These are phyloP conservation scores for Aspergillus coremiiformis DNA, from an alignment of 495 filamentous ascomycete genomes.

Conservation along the genomic window DNA sequence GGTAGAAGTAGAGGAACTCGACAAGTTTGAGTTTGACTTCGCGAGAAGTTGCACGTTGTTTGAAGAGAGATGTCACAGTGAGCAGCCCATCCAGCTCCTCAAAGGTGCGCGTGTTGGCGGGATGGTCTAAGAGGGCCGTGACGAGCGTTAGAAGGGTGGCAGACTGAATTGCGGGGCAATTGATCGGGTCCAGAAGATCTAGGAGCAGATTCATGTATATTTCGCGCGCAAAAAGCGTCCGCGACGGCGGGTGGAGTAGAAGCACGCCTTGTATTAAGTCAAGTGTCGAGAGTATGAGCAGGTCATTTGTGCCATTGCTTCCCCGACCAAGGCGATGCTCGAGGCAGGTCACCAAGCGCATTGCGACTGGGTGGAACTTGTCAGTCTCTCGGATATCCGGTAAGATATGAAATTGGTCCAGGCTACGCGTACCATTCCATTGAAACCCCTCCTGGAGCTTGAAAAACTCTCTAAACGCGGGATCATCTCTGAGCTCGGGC, in stretches of 20 bases:
- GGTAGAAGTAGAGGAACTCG: constrained; percentile 96
- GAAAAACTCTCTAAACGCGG: constrained; percentile 93
- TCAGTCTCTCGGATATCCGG: constrained; percentile 3
- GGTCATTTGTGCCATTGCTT: constrained; percentile 74
- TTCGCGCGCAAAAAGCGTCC: constrained; percentile 78
- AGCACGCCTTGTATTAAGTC: constrained; percentile 86
- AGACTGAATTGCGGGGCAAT: constrained; percentile 85
- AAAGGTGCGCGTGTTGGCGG: constrained; percentile 82
- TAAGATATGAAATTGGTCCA: not conserved
- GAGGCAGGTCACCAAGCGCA: constrained; percentile 77
- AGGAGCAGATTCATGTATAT: constrained; percentile 95
- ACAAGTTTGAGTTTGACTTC: constrained; percentile 89
- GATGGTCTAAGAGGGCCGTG: constrained; percentile 73
- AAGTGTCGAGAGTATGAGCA: constrained; percentile 80
- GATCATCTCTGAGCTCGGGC: constrained; percentile 66
- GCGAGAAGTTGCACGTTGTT: constrained; percentile 67
- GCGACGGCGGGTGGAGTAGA: constrained; percentile 87
- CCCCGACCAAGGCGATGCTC: constrained; percentile 79
- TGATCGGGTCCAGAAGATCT: constrained; percentile 88
- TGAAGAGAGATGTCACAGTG: constrained; percentile 91
- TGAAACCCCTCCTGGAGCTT: constrained; percentile 94
- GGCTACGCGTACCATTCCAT: constrained; percentile 66
- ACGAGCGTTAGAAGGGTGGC: constrained; percentile 84
- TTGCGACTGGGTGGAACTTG: constrained; percentile 52
- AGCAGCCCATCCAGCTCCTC: constrained; percentile 88